Conservation (phyloP, 169 alveolate species). For the Eimeria acervulina region DNA sequence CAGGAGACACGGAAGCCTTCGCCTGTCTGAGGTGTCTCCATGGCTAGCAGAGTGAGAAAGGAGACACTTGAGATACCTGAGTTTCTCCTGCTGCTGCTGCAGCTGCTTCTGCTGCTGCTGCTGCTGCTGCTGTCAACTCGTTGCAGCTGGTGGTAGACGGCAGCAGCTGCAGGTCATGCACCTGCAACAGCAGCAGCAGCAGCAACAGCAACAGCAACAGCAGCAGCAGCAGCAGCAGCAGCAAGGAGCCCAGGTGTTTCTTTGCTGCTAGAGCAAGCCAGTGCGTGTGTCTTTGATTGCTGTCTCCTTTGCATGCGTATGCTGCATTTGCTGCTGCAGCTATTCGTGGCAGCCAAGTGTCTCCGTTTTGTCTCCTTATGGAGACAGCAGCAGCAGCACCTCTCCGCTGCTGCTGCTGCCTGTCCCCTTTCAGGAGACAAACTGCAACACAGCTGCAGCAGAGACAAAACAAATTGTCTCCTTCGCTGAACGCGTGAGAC, state of each 20-base stretch:
- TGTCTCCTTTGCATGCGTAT: not conserved
- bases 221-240: not conserved
- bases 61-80: not conserved
- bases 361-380: not conserved
- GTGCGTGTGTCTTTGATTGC: not conserved
- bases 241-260: not conserved
- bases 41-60: not conserved
- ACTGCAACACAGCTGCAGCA: too few species aligned
- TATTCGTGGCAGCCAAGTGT: not conserved
- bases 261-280: not conserved
- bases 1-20: not conserved
- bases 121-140: not conserved
- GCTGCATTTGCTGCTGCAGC: not conserved
- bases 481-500: too few species aligned
- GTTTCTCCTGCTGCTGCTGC: not conserved
- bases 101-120: not conserved
- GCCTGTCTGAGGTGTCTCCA: not conserved
- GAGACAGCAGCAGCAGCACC: too few species aligned
- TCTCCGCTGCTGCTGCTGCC: not conserved
- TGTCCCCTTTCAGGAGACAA: too few species aligned
- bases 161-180: too few species aligned
- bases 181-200: not conserved
- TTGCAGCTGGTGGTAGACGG: too few species aligned
- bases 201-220: not conserved
- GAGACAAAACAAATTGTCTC: too few species aligned